Evolutionary conservation across 78 protist species (phyloP), one percentile per base, ranked within the genome.

Genomic region (Pigoraptor vietnamica): DNA sequence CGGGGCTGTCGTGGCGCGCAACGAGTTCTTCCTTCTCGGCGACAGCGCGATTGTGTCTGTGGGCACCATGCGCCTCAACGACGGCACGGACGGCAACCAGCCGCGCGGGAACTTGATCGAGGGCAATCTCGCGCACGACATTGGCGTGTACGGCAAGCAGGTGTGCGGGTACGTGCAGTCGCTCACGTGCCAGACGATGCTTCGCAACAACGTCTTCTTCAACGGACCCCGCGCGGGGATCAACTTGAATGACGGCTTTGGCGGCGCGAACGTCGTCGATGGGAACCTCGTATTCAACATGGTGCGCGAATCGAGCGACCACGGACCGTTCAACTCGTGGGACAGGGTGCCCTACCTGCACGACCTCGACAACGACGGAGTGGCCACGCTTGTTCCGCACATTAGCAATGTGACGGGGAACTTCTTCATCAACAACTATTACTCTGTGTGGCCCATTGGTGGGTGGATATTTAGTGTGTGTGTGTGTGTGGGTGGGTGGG

Each of bases 111-210:
- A 1, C 90, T 19, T 37, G 40, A 88, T 92, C 37, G 37, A 24
- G 84, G 6, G 37, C 39, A 92, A 92, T n/a, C 33, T 40, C 40
- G 86, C 86, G 39, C 88, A 89, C 55, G 90, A 48, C 1, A 6
- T 92, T 38, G 94, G 94, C 10, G 39, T 92, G 29, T 92, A 90
- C 87, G 87, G 86, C 81, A 92, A 92, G 92, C 94, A 92, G 90
- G 2, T 86, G 2, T 55, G 90, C 48, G 37, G 90, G 79, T 55
- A 33, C 88, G n/a, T 36, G 55, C 90, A 92, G 91, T 40, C 81
- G 32, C 56, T 88, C 0, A 10, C 94, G 34, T 81, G 84, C 32
- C 34, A 29, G 40, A 92, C 90, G 23, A 2, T 0, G 9, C 0
- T 92, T 34, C n/a, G 1, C 35, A 23, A 38, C 90, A 92, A 92